Base-by-base conservation (phyloP, 2,329 filamentous ascomycete species). In the Penicillium vulpinum region DNA sequence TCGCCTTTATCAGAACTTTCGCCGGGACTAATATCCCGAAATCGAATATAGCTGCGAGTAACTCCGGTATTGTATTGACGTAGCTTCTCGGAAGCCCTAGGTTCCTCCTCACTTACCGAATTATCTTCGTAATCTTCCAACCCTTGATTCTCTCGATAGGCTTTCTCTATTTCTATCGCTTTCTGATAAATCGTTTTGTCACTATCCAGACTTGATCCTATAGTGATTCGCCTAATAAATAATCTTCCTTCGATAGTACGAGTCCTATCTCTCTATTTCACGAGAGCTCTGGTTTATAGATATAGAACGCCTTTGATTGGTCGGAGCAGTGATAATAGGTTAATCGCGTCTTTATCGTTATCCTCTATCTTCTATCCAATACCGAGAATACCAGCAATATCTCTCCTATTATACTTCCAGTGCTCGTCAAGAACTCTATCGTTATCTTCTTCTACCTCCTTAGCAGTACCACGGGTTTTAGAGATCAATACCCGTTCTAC, bases 351-450 rank as follows among this genome's bases (percentile, higher is more conserved):
- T 38, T 54, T 57, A 26, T 61, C 53, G 33, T 66, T 61, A n/a
- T 57, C 59, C 33, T 62, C 51, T 48, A 66, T 41, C 24, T 66
- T 64, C 61, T 55, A 66, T 9, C 61, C 59, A n/a, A 66, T 45
- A 4, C 61, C 62, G 35, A 62, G 47, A 36, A 64, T 59, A 43
- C 54, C 50, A 13, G 46, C 18, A 8, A 66, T 54, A 39, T 62
- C 22, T 26, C 59, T 39, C 22, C 59, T 41, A 13, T 36, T 45
- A n/a, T 55, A 62, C 36, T 46, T 54, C 60, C 56, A 62, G 26
- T 26, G 15, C 22, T 35, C 22, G 21, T 60, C 58, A 13, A 28
- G 22, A 18, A 15, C 16, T 18, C 50, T 50, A 35, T 55, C 44
- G 28, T 26, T 48, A 4, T 3, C 47, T 3, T 24, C 10, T n/a